A percentile compares a stretch with the other conserved stretches of the same genome.
phyloP scores from a whole-genome alignment of 1,284 basidiomycete genomes.

The Phenoliferia sp. region DNA sequence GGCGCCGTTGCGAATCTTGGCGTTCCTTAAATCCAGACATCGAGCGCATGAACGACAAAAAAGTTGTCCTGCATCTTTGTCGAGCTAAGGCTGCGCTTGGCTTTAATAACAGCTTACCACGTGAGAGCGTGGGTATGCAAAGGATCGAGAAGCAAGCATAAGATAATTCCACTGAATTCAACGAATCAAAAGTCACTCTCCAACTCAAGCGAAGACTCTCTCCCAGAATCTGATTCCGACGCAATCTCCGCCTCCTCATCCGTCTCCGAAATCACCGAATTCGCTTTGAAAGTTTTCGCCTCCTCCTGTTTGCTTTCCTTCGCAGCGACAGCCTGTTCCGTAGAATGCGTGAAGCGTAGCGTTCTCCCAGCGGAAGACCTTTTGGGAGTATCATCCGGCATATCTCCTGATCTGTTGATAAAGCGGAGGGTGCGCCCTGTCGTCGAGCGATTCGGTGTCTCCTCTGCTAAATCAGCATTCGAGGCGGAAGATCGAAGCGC shows the following conservation, averaged over 20 bases:
- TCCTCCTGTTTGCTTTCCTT: neutral
- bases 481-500: neutral
- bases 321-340: neutral
- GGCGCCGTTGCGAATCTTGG: too few species aligned
- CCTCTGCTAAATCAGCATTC: too few species aligned
- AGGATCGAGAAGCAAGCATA: too few species aligned
- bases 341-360: slow-evolving; percentile 1
- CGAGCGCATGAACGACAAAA: too few species aligned
- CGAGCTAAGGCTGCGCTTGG: too few species aligned
- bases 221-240: neutral
- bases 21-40: too few species aligned
- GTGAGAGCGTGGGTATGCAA: too few species aligned
- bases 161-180: too few species aligned
- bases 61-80: too few species aligned
- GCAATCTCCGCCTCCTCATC: neutral
- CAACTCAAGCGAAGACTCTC: neutral
- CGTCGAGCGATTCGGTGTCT: neutral
- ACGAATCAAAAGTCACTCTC: neutral
- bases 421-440: too few species aligned
- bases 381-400: neutral
- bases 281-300: neutral
- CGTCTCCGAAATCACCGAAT: neutral
- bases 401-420: too few species aligned
- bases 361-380: neutral
- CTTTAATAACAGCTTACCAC: too few species aligned